phyloP scores from a whole-genome alignment of 139 green algal genomes.

The Klebsormidium nitens region DNA sequence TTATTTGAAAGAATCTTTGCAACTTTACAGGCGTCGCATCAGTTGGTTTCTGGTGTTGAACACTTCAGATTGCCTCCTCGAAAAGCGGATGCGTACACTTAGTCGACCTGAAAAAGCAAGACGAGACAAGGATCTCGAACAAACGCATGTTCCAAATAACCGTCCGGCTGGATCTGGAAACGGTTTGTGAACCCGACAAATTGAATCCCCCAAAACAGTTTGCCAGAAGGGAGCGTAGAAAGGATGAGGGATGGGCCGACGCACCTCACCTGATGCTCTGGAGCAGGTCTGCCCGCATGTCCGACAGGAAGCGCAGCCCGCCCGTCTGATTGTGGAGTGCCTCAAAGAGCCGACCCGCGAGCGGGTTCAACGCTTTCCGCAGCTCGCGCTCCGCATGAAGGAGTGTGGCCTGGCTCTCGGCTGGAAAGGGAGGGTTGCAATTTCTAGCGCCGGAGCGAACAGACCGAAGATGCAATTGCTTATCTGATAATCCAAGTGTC shows the following conservation, averaged over 20 bases:
- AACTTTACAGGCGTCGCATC: background rate
- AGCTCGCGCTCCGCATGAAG: slow-evolving; percentile 44
- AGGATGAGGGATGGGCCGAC: background rate
- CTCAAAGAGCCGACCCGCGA: slow-evolving; percentile 59
- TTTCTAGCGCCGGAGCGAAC: no score
- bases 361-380: slow-evolving; percentile 41
- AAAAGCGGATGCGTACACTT: no score
- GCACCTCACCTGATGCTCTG: slow-evolving; percentile 9
- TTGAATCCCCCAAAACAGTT: background rate
- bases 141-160: no score
- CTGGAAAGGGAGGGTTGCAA: no score
- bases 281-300: slow-evolving; percentile 59
- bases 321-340: slow-evolving; percentile 50
- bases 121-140: no score
- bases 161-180: no score
- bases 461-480: no score
- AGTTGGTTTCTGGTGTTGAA: background rate
- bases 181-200: background rate
- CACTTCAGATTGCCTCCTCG: background rate
- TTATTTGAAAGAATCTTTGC: background rate
- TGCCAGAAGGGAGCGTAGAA: background rate
- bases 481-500: no score
- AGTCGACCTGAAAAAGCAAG: no score
- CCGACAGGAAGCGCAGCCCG: slow-evolving; percentile 64
- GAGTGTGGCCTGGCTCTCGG: no score